A percentile compares a stretch with the other conserved stretches of the same genome.
These are phyloP conservation scores for Mycena sp. DNA, from an alignment of 1,284 basidiomycete genomes.

Conservation along the genomic window DNA sequence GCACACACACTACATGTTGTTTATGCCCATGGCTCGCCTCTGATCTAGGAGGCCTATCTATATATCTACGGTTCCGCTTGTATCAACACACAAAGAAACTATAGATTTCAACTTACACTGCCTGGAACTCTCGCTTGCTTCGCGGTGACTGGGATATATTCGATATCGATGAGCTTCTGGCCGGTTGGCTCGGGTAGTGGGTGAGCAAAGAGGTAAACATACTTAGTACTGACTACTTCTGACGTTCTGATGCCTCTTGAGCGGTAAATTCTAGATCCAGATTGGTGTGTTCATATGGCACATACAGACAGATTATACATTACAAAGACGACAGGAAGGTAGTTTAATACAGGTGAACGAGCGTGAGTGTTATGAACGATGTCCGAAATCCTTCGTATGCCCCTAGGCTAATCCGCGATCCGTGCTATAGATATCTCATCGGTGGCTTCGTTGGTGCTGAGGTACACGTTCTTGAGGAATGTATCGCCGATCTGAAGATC, in stretches of 20 bases:
- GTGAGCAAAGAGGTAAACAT: too few relatives aligned
- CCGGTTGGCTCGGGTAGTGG: too few relatives aligned
- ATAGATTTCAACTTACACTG: constrained; percentile 22
- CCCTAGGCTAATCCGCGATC: constrained; percentile 1
- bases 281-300: too few relatives aligned
- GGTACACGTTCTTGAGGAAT: constrained; percentile 73
- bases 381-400: background rate
- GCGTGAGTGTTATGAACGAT: constrained; percentile 3
- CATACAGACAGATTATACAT: background rate
- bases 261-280: too few relatives aligned
- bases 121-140: background rate
- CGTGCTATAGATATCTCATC: constrained; percentile 67
- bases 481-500: constrained; percentile 56
- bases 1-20: background rate
- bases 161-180: too few relatives aligned
- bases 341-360: constrained; percentile 16
- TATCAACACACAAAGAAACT: constrained; percentile 27
- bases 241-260: too few relatives aligned
- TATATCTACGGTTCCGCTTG: constrained; percentile 28
- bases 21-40: constrained; percentile 2
- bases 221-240: too few relatives aligned
- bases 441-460: constrained; percentile 67
- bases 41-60: constrained; percentile 22
- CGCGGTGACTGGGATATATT: background rate
- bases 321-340: constrained; percentile 8